Percentiles rank a stretch among this genome's conserved stretches.
Conservation (phyloP, 2,329 filamentous ascomycete species). For the Clathrospora elynae region DNA sequence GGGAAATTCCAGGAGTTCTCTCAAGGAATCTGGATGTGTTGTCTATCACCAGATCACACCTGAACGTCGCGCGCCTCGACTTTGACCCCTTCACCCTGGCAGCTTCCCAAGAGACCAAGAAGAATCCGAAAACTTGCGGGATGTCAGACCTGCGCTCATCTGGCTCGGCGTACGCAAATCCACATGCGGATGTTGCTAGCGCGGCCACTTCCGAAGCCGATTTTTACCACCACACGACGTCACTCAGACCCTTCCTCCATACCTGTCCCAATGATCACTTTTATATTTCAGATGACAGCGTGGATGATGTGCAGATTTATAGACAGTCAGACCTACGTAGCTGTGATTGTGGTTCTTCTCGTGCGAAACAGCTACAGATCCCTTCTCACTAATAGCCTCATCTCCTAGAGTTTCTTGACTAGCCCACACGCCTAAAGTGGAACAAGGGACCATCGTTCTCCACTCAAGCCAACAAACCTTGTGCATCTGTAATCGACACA, state of each 20-base stretch:
- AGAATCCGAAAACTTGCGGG: constrained; percentile 2
- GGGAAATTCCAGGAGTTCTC: too few relatives aligned
- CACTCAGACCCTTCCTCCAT: constrained; percentile 16
- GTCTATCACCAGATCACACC: too few relatives aligned
- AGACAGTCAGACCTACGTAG: too few relatives aligned
- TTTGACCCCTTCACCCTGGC: too few relatives aligned
- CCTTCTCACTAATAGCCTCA: constrained; percentile 14
- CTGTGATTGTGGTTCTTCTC: background rate
- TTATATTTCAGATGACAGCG: too few relatives aligned
- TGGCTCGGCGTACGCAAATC: constrained; percentile 16
- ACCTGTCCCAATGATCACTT: constrained; percentile 1
- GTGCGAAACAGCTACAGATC: background rate
- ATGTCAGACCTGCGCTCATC: constrained; percentile 8
- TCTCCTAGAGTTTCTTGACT: constrained; percentile 8
- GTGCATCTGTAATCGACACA: constrained; percentile 16
- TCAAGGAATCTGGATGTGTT: too few relatives aligned
- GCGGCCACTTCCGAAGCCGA: constrained; percentile 26
- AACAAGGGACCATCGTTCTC: constrained; percentile 22
- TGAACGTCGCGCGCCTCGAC: too few relatives aligned
- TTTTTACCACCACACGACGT: constrained; percentile 17
- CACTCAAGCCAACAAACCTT: constrained; percentile 18
- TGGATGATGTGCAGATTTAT: too few relatives aligned
- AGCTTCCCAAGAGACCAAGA: too few relatives aligned
- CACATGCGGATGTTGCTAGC: constrained; percentile 28
- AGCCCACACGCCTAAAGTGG: constrained; percentile 25